Conservation (phyloP, 148 eudicot genomes). For the Agrostemma githago region DNA sequence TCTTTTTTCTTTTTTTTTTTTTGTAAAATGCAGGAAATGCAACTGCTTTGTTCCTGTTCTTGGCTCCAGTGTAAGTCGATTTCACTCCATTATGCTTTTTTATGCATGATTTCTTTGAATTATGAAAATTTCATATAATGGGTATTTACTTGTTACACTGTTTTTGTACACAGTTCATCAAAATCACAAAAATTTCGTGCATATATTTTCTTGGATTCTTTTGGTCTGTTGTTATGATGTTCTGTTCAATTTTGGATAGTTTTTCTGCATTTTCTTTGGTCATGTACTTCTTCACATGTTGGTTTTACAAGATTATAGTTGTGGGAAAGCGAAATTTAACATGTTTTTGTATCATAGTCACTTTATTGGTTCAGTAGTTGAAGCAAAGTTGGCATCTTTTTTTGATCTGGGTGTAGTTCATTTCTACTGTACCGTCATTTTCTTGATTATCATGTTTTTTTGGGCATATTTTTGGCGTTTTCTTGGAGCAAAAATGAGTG, state of each 20-base stretch:
- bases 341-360: not conserved
- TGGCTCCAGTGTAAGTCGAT: conserved; percentile 39
- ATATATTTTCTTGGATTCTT: not conserved
- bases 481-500: not conserved
- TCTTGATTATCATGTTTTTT: conserved; percentile 22
- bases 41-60: conserved; percentile 47
- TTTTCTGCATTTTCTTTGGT: not conserved
- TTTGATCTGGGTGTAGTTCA: not conserved
- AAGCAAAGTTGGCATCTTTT: conserved; percentile 8
- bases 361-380: not conserved
- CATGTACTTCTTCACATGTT: not conserved
- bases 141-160: not conserved
- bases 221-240: too few relatives aligned
- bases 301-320: not conserved
- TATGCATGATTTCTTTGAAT: not conserved
- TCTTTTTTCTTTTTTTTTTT: conserved; percentile 17
- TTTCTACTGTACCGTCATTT: not conserved
- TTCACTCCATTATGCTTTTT: not conserved
- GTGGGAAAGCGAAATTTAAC: not conserved
- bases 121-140: not conserved
- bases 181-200: not conserved
- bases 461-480: conserved; percentile 25
- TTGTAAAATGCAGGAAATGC: conserved; percentile 42
- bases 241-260: not conserved
- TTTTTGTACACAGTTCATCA: not conserved